Base-by-base conservation (phyloP, 2,329 filamentous ascomycete genomes). In the Trichoderma afroharzianum region DNA sequence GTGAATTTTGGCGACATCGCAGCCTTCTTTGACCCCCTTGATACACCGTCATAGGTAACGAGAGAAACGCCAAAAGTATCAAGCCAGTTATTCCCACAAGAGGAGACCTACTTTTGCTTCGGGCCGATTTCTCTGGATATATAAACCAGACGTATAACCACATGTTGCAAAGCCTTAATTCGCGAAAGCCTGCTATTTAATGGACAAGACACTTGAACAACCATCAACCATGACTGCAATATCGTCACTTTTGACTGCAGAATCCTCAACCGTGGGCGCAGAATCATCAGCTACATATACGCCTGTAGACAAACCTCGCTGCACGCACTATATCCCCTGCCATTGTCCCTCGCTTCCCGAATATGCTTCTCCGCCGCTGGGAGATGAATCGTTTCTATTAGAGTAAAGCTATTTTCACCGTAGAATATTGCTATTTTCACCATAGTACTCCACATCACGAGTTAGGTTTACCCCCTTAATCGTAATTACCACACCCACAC, bases 301-400 rank as follows among this genome's bases (percentile, higher is more conserved):
- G 63, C 32, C 32, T 28, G 63, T 9, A 39, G 63, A 39, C 32
- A 67, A 67, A 67, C 50, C 63, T 58, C 50, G 63, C 50, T 67
- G 63, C 63, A 67, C 63, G 32, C 63, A 67, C 63, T 67, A 67
- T 57, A 67, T 67, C 63, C 63, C 63, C 50, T 58, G 63, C 63
- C 50, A 67, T 43, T 67, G 50, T 43, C 63, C 63, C 63, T 67
- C 63, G 63, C 50, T 67, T 24, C 50, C 63, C 63, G 63, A 67
- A 14, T 67, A 67, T 21, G 50, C 63, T 58, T 58, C 32, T 58
- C 63, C 63, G 32, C 63, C 63, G 32, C 24, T 67, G 24, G 50
- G 32, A 57, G 50, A 67, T 58, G 63, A 58, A 67, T 67, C 50
- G 50, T 58, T 50, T 39, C 63, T 32, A 28, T 58, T 43, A 28